phyloP scores from a whole-genome alignment of 2,329 filamentous ascomycete genomes.

The Fusarium sp. region DNA sequence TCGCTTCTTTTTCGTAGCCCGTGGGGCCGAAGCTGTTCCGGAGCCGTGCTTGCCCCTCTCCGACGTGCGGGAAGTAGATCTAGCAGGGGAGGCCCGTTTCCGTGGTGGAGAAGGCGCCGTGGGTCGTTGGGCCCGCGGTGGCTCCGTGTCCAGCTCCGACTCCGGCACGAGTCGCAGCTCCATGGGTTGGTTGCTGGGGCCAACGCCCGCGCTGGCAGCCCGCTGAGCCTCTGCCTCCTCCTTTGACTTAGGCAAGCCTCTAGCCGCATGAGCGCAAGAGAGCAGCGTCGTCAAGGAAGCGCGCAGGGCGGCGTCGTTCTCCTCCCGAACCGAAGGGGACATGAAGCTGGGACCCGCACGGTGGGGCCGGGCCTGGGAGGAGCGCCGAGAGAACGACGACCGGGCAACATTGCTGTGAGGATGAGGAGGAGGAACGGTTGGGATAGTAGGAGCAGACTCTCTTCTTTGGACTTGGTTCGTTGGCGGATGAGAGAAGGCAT shows the following conservation, averaged over 20 bases:
- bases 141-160: constrained; percentile 61
- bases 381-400: constrained; percentile 58
- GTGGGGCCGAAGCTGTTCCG: constrained; percentile 51
- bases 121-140: constrained; percentile 37
- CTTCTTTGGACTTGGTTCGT: constrained; percentile 51
- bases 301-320: constrained; percentile 91
- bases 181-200: constrained; percentile 62
- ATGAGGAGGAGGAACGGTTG: constrained; percentile 58
- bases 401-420: constrained; percentile 60
- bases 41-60: constrained; percentile 62
- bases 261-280: constrained; percentile 90
- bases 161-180: constrained; percentile 67
- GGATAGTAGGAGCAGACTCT: constrained; percentile 56
- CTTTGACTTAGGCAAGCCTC: constrained; percentile 74
- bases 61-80: constrained; percentile 43
- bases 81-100: constrained; percentile 44
- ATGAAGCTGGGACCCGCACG: constrained; percentile 67
- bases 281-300: constrained; percentile 94
- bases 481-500: constrained; percentile 84
- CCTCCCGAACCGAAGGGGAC: constrained; percentile 77
- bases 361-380: constrained; percentile 56
- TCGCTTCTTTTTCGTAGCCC: constrained; percentile 68
- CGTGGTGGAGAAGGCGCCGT: constrained; percentile 37
- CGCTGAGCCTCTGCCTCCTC: constrained; percentile 54
- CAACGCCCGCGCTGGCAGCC: constrained; percentile 50